Evolutionary conservation across 2,329 filamentous ascomycete species (phyloP).

Genomic region (Ophiocordyceps camponoti-saundersi): DNA sequence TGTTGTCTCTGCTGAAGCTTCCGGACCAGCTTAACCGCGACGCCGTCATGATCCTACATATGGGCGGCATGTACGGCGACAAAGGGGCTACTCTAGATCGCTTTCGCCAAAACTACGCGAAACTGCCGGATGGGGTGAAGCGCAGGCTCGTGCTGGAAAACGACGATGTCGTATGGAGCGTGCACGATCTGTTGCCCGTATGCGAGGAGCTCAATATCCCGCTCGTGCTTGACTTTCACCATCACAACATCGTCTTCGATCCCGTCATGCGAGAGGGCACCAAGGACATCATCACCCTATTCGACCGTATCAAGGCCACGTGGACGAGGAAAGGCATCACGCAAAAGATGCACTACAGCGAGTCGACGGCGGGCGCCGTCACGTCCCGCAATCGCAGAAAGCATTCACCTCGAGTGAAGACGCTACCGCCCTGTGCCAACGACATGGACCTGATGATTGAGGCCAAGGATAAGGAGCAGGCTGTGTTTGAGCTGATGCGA

Average conservation of each 20-base stretch:
- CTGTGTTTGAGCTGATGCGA: slow-evolving; percentile 85
- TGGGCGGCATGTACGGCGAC: slow-evolving; percentile 82
- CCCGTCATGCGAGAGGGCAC: slow-evolving; percentile 63
- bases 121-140: slow-evolving; percentile 53
- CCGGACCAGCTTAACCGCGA: slow-evolving; percentile 66
- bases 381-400: slow-evolving; percentile 67
- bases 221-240: slow-evolving; percentile 81
- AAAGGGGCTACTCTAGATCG: slow-evolving; percentile 63
- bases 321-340: slow-evolving; percentile 74
- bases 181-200: slow-evolving; percentile 75
- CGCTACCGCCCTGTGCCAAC: slow-evolving; percentile 62
- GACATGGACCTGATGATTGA: slow-evolving; percentile 98
- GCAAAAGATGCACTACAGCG: slow-evolving; percentile 96
- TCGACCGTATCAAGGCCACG: slow-evolving; percentile 61
- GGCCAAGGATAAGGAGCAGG: slow-evolving; percentile 95
- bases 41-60: slow-evolving; percentile 86
- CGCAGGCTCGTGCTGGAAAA: slow-evolving; percentile 79
- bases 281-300: slow-evolving; percentile 58
- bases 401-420: slow-evolving; percentile 64
- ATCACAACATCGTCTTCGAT: slow-evolving; percentile 90
- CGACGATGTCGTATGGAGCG: slow-evolving; percentile 83
- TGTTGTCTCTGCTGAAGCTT: slow-evolving; percentile 61
- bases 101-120: slow-evolving; percentile 59
- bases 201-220: slow-evolving; percentile 94
- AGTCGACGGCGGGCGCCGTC: slow-evolving; percentile 46